Evolutionary conservation across 192 early-diverging fungal species (phyloP).

Genomic region (Phycomyces blakesleeanus): DNA sequence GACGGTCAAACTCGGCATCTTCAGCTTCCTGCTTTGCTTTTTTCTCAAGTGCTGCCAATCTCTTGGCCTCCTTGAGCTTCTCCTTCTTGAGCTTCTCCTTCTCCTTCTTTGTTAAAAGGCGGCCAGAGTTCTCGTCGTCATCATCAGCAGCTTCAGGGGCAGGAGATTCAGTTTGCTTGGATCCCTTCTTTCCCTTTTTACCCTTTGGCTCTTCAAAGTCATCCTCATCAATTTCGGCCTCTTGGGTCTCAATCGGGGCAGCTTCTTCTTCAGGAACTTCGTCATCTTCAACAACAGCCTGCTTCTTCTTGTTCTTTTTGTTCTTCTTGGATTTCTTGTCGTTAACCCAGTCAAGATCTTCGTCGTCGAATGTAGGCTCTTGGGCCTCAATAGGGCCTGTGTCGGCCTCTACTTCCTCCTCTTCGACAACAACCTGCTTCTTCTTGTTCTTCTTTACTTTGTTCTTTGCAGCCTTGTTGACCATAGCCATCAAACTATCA

Average conservation of each 20-base stretch:
- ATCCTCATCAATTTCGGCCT: conserved; percentile 33
- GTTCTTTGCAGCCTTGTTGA: conserved; percentile 50
- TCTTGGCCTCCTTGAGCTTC: conserved; percentile 56
- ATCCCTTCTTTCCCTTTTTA: conserved; percentile 51
- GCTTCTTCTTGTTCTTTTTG: conserved; percentile 39
- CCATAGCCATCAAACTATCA: conserved; percentile 38
- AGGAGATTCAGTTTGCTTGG: conserved; percentile 26
- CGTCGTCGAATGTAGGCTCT: conserved; percentile 50
- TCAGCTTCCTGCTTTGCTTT: conserved; percentile 36
- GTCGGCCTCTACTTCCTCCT: conserved; percentile 10
- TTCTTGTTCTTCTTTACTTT: conserved; percentile 47
- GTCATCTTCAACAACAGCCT: conserved; percentile 39
- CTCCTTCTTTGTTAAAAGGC: conserved; percentile 81
- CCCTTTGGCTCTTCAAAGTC: conserved; percentile 31
- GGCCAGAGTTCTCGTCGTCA: conserved; percentile 42
- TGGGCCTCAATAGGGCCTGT: background rate
- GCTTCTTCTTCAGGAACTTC: conserved; percentile 44
- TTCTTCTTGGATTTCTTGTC: conserved; percentile 46
- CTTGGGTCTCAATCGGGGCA: conserved; percentile 39
- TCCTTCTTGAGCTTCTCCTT: conserved; percentile 85
- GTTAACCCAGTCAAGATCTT: conserved; percentile 64
- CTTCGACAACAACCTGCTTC: conserved; percentile 6
- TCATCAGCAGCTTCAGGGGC: conserved; percentile 19
- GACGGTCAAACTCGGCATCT: conserved; percentile 31
- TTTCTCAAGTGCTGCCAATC: conserved; percentile 45